Percentiles rank a stretch among this genome's conserved stretches.
These are phyloP conservation scores for Plasmodium blacklocki DNA, from an alignment of 169 alveolate genomes.

Conservation along the genomic window DNA sequence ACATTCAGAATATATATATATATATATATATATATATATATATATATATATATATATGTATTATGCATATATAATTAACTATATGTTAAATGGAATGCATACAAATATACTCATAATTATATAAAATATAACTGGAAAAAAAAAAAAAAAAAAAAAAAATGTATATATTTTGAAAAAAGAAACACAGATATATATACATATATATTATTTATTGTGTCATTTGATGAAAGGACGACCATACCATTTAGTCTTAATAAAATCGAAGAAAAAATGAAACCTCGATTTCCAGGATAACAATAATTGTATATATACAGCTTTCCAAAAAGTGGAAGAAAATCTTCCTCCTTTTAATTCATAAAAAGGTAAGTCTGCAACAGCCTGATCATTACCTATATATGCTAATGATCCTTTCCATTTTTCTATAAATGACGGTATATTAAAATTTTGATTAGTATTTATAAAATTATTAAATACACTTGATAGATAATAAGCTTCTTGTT, in stretches of 20 bases:
- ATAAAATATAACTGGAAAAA: too few species aligned
- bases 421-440: constrained; percentile 71
- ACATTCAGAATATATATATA: too few species aligned
- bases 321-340: constrained; percentile 65
- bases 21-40: too few species aligned
- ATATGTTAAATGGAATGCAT: too few species aligned
- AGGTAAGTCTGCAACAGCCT: constrained; percentile 82
- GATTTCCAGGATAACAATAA: constrained; percentile 80
- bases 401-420: constrained; percentile 87
- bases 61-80: too few species aligned
- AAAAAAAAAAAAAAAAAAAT: too few species aligned
- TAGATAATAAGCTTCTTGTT: constrained; percentile 83
- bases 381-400: constrained; percentile 83
- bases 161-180: neutral
- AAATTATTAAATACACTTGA: constrained; percentile 77
- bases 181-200: neutral
- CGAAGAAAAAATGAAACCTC: constrained; percentile 67
- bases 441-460: neutral
- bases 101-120: too few species aligned
- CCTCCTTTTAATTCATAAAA: constrained; percentile 81
- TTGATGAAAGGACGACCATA: constrained; percentile 74
- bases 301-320: constrained; percentile 79
- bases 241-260: constrained; percentile 50
- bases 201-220: neutral
- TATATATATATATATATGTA: too few species aligned